These are phyloP conservation scores for Quambalaria eucalypti DNA, from an alignment of 1,284 basidiomycete species.

Conservation along the genomic window DNA sequence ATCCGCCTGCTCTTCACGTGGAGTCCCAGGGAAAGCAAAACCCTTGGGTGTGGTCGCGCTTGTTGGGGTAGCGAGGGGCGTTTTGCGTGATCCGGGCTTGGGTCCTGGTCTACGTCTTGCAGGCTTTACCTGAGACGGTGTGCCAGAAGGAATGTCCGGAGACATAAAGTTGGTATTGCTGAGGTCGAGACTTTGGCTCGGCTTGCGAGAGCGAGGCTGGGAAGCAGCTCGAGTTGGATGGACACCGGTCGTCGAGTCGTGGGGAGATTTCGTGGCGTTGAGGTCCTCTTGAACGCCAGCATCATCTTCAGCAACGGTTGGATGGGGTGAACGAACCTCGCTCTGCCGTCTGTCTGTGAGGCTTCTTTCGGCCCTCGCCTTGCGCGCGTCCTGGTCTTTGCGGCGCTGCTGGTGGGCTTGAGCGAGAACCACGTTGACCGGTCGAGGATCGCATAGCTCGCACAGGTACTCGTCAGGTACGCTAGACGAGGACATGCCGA, in stretches of 20 bases:
- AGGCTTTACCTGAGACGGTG: not conserved
- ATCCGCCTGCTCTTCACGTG: not conserved
- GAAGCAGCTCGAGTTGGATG: not conserved
- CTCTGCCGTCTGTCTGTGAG: not conserved
- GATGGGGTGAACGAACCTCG: not conserved
- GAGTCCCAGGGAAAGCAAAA: not conserved
- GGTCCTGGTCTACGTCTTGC: not conserved
- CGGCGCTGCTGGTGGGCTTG: slow-evolving; percentile 35
- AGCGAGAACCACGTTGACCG: slow-evolving; percentile 38
- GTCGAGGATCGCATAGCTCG: slow-evolving; percentile 47
- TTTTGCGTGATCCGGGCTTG: not conserved
- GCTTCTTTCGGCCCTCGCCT: slow-evolving; percentile 10
- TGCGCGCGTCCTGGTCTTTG: slow-evolving; percentile 36
- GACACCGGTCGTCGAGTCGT: too few relatives aligned
- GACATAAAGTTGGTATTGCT: slow-evolving; percentile 19
- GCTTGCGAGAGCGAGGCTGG: slow-evolving; percentile 15
- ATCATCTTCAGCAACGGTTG: not conserved
- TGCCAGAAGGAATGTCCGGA: not conserved
- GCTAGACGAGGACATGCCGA: slow-evolving; percentile 51
- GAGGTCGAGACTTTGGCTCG: slow-evolving; percentile 25
- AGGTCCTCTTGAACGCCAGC: not conserved
- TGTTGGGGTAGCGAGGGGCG: not conserved
- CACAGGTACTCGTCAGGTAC: slow-evolving; percentile 61
- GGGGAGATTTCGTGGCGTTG: not conserved
- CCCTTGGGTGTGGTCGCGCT: not conserved